Base-by-base conservation (phyloP, 1,139 yeast genomes). In the Zhuliangozyma parablackwelliae region DNA sequence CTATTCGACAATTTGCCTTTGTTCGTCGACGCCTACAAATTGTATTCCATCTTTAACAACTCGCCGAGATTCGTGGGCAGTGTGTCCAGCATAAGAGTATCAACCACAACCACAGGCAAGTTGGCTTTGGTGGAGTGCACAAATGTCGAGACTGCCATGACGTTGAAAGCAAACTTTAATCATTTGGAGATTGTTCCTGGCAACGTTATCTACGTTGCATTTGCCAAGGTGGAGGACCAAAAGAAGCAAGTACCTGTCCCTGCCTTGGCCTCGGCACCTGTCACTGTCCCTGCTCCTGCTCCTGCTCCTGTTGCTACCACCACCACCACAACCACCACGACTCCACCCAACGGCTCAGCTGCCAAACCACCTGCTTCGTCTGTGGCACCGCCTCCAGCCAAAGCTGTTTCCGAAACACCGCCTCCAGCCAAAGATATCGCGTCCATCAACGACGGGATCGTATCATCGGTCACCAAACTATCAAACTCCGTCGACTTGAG, bases 111-210 rank as follows among this genome's bases (percentile, higher is more conserved):
- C 27, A 54, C 64, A 7, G 60, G 68, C 11, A 64, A 64, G 39
- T 48, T 69, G 51, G 94, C 94, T 0, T 69, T 88, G 45, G 82
- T 86, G 26, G 94, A 85, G 57, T 89, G 87, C 59, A 69, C 75
- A 5, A 67, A 72, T 28, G 63, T 84, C 10, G 96, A 87, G 33
- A 67, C 80, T 29, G 95, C 97, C 10, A 78, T 85, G 71, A 75
- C 72, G 32, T 87, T 95, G 34, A 82, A 82, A 52, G 83, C 85
- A 5, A 78, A 72, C 34, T 75, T 89, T 52, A 85, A 84, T 52
- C 95, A 89, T 45, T 79, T 82, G 48, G 97, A 90, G 54, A 69
- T 92, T 29, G 76, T 81, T 43, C 84, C 90, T 1, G 96, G 95
- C 1, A 67, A 71, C 31, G 69, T 76, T 24, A 73, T 86, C 53